Evolutionary conservation across 2,329 filamentous ascomycete genomes (phyloP), one percentile per base, ranked within the genome.

Genomic region (Fusarium papillatum): DNA sequence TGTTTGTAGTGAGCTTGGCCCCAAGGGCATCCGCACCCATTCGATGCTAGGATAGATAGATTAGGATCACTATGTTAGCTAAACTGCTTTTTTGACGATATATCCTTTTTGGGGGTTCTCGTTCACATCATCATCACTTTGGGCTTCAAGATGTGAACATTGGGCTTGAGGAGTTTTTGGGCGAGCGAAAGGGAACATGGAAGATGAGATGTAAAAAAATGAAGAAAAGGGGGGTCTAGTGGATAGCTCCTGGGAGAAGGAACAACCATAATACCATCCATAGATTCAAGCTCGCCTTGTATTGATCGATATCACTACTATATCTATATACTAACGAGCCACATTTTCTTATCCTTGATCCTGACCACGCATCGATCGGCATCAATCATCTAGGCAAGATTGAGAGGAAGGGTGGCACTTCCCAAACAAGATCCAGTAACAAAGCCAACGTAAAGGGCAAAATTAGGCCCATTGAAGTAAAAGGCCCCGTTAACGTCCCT

Each of bases 11-110:
- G 89, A 90, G 69, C 80, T 89, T 50, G 89, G 89, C 2, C 89
- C 89, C 71, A 90, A 89, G 84, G 89, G 83, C 14, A 86, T 90
- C 69, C 85, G 88, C 57, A 86, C 85, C 57, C 88, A 90, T 78
- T 89, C 88, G 5, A 88, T 90, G 87, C 85, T 90, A 29, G 84
- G 84, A 65, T 90, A 82, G 75, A 65, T 13, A 31, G 46, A 50
- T 24, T 8, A n/a, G 19, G 5, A 22, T 31, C 2, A 31, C 11
- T 26, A 31, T 53, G 9, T 19, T 24, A 48, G 66, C 46, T 39
- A 66, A 59, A 69, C 66, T 26, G 67, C 31, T 70, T 71, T 72
- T 59, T 68, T 75, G 76, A 60, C 53, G 68, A 39, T 39, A 60
- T 60, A 22, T 68, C 16, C 46, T 59, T 55, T 34, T 34, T 8